Percentiles rank a stretch among this genome's conserved stretches.
Conservation (phyloP, 805 yeast genomes). For the Debaryomyces hansenii region DNA sequence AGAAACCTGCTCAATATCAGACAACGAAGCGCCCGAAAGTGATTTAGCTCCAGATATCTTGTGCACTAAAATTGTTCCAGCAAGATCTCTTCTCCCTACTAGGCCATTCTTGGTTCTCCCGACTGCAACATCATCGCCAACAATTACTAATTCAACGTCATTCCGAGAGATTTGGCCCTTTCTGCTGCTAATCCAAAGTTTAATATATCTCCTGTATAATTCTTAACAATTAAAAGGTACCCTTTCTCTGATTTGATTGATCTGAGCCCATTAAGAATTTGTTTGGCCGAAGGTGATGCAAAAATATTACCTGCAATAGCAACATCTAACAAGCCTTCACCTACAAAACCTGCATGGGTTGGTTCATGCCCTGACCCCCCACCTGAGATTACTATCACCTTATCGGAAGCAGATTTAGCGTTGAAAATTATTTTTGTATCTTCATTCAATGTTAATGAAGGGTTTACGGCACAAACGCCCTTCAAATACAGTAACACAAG, state of each 20-base stretch:
- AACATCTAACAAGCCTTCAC: constrained; percentile 68
- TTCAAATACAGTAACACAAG: constrained; percentile 1
- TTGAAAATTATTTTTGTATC: constrained; percentile 1
- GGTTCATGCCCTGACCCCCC: constrained; percentile 94
- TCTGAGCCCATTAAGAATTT: constrained; percentile 61
- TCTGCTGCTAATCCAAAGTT: constrained; percentile 87
- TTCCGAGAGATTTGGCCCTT: constrained; percentile 70
- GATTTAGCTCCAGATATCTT: constrained; percentile 65
- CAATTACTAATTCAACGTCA: constrained; percentile 63
- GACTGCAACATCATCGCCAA: constrained; percentile 87
- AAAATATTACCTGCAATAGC: constrained; percentile 85
- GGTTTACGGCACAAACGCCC: not conserved
- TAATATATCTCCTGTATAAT: constrained; percentile 85
- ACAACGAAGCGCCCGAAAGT: constrained; percentile 21
- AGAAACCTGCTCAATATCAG: constrained; percentile 49
- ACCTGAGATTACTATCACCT: constrained; percentile 36
- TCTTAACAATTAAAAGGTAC: constrained; percentile 71
- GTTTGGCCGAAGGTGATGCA: constrained; percentile 84
- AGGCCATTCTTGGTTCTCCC: constrained; percentile 82
- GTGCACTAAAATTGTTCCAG: constrained; percentile 82
- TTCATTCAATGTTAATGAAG: constrained; percentile 7
- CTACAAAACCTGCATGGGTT: constrained; percentile 82
- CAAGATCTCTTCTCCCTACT: constrained; percentile 86
- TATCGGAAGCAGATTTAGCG: not conserved
- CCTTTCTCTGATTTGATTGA: constrained; percentile 51